These are phyloP conservation scores for Sechiopsis laciniata DNA, from an alignment of 306 rosid species.

Conservation along the genomic window DNA sequence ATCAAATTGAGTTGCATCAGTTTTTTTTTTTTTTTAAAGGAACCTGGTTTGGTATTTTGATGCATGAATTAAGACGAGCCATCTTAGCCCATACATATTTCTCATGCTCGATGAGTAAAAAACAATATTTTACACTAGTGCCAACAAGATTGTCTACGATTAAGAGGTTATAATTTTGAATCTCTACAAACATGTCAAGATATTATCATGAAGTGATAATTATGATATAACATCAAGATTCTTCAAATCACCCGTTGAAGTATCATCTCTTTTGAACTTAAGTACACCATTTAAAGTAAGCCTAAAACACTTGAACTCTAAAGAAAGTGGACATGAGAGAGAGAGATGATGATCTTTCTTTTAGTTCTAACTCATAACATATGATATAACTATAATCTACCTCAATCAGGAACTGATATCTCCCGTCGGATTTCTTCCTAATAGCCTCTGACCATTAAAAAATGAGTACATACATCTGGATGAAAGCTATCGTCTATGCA, in stretches of 20 bases:
- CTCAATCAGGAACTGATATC: slow-evolving; percentile 16
- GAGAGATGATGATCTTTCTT: no score
- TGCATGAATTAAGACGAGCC: no score
- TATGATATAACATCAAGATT: not conserved
- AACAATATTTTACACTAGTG: no score
- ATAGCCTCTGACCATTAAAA: slow-evolving; percentile 18
- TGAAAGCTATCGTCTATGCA: slow-evolving; percentile 43
- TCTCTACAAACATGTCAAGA: not conserved
- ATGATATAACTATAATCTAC: not conserved
- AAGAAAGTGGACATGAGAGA: not conserved
- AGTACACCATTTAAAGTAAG: not conserved
- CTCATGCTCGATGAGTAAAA: no score
- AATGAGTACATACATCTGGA: slow-evolving; percentile 26
- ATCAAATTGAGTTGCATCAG: no score
- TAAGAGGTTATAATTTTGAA: not conserved
- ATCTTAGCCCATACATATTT: no score
- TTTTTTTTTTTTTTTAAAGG: no score
- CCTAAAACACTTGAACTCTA: slow-evolving; percentile 3
- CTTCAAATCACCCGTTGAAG: slow-evolving; percentile 5
- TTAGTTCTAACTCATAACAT: not conserved
- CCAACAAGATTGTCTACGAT: not conserved
- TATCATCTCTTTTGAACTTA: no score
- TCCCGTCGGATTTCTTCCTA: not conserved
- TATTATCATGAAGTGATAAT: not conserved
- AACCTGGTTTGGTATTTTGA: no score